Evolutionary conservation across 495 filamentous ascomycete species (phyloP).

Genomic region (Aspergillus kassunensis): DNA sequence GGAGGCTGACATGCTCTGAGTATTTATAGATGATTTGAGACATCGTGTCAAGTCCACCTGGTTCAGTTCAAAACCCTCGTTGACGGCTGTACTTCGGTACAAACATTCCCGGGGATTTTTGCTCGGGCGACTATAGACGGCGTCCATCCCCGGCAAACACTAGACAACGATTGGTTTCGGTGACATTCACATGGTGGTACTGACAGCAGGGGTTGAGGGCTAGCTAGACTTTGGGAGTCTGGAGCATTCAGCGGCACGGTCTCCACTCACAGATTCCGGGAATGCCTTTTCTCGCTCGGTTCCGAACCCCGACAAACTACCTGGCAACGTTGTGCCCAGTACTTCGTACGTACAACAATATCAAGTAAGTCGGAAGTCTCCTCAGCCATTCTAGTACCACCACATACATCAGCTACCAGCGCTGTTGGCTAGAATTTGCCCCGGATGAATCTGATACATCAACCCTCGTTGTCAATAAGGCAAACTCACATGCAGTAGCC

Average conservation of each 20-base stretch:
- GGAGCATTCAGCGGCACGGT: neutral
- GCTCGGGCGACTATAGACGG: no score
- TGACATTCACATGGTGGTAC: no score
- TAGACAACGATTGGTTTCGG: neutral
- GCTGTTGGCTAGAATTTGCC: neutral
- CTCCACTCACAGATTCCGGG: neutral
- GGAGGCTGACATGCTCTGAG: no score
- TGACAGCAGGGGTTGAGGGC: neutral
- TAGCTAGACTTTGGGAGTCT: neutral
- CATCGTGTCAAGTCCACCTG: no score
- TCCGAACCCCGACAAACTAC: neutral
- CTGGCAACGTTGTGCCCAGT: neutral
- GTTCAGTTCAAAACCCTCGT: no score
- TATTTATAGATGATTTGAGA: no score
- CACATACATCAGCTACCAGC: no score
- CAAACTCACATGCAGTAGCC: slow-evolving; percentile 26
- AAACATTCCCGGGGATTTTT: neutral
- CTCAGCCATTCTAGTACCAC: neutral
- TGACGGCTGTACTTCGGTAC: neutral
- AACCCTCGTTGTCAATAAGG: slow-evolving; percentile 16
- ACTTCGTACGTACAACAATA: no score
- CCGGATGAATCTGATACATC: slow-evolving; percentile 19
- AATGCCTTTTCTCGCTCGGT: neutral
- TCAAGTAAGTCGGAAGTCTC: no score
- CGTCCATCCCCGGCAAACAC: no score